Evolutionary conservation across 106 monocot species (phyloP), one percentile per base, ranked within the genome.

Genomic region (Allium fistulosum): DNA sequence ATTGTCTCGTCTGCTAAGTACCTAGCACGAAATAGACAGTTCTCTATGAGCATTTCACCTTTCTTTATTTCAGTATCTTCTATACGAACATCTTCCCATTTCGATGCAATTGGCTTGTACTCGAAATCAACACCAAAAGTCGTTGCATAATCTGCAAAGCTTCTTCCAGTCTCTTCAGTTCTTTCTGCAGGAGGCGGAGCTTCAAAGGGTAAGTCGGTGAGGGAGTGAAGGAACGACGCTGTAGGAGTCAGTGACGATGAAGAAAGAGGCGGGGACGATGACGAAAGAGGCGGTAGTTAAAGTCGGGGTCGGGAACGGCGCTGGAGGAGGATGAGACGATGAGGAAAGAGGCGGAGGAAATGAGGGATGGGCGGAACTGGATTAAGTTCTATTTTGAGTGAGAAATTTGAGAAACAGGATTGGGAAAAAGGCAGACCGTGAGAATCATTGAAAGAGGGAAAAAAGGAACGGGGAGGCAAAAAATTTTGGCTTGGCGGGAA

Each of bases 121-220:
- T n/a, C n/a, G n/a, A n/a, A 85, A 13, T 80, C 72, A 6, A 85
- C 71, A 2, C 58, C 45, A 53, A 81, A 85, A 45, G 56, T 59
- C 18, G 48, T 55, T 2, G 81, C 81, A 52, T 85, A 85, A 8
- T 78, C 78, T 2, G 66, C 63, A 69, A 85, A 69, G 2, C 71
- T 61, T 3, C 66, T 48, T 1, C 81, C 81, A 0, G 85, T 81
- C 67, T 85, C 81, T 11, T 81, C 81, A 1, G 75, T 72, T 37
- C 62, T 26, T 64, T 85, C 78, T 49, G 69, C 27, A 9, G 82
- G 78, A 9, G 71, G 70, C 51, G 78, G 78, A 1, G 78, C 82
- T 6, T 78, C 71, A 18, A 71, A 71, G 2, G 82, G 78, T 28
- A 66, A n/a, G 28, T 78, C 82, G 26, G 78, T 63, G n/a, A 59